Evolutionary conservation across 1,139 yeast genomes (phyloP).

Genomic region (Yamadazyma taylorii): DNA sequence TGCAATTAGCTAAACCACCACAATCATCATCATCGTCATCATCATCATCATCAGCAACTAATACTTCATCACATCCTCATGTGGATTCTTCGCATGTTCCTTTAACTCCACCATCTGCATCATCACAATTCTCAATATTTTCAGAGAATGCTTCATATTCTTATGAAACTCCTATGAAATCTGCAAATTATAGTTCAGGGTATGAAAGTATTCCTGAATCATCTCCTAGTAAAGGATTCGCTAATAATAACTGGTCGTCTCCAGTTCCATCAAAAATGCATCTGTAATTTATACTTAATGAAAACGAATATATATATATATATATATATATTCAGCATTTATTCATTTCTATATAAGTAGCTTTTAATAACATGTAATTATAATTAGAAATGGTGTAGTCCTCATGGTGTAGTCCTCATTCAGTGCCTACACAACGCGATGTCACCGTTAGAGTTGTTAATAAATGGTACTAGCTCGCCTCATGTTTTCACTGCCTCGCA

Average conservation of each 20-base stretch:
- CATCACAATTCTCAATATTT: conserved; percentile 41
- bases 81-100: conserved; percentile 23
- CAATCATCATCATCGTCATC: background rate
- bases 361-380: conserved; percentile 2
- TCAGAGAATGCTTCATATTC: conserved; percentile 17
- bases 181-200: conserved; percentile 1
- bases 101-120: conserved; percentile 44
- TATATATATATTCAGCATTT: no score
- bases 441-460: no score
- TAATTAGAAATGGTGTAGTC: no score
- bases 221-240: conserved; percentile 5
- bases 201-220: conserved; percentile 3
- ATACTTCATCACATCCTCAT: conserved; percentile 5
- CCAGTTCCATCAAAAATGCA: conserved; percentile 13
- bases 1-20: conserved; percentile 25
- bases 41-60: no score
- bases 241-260: conserved; percentile 9
- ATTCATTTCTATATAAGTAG: conserved; percentile 3
- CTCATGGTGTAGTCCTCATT: no score
- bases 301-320: no score
- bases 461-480: no score
- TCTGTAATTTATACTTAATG: conserved; percentile 5
- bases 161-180: conserved; percentile 12
- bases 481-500: no score
- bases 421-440: no score